A percentile compares a stretch with the other conserved stretches of the same genome.
These are phyloP conservation scores for Tylopilus rubrobrunneus DNA, from an alignment of 768 basidiomycete genomes.

Conservation along the genomic window DNA sequence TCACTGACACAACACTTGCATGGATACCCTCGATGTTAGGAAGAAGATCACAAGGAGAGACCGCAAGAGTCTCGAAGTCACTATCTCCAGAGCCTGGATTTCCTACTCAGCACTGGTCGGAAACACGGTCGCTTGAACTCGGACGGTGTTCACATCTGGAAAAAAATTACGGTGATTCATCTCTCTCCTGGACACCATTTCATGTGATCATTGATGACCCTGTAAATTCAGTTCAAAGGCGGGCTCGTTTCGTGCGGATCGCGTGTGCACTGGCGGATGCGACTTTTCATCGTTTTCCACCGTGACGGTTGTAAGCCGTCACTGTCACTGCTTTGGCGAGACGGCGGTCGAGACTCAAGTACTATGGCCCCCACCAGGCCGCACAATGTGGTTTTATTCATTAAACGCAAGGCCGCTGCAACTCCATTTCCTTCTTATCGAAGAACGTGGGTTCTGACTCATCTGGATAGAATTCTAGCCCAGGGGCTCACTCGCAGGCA, in stretches of 20 bases:
- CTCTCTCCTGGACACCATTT: background rate
- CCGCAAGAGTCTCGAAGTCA: no score
- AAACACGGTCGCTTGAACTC: no score
- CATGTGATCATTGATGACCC: background rate
- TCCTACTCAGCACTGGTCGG: no score
- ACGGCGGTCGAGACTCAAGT: no score
- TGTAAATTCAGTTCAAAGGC: background rate
- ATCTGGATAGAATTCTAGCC: background rate
- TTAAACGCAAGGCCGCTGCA: background rate
- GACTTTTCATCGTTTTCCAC: background rate
- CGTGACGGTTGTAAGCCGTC: background rate
- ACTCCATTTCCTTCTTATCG: background rate
- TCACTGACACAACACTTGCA: no score
- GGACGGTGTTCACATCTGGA: no score
- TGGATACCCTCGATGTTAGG: no score
- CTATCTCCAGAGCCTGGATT: no score
- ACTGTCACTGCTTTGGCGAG: no score
- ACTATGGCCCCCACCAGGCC: no score
- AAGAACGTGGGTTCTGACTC: background rate
- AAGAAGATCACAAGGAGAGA: no score
- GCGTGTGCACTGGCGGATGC: background rate
- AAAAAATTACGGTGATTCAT: background rate
- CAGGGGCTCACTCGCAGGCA: background rate
- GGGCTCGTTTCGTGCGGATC: conserved; percentile 2
- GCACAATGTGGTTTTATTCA: no score